These are phyloP conservation scores for Wolfiporia cocos DNA, from an alignment of 1,284 basidiomycete species.

Conservation along the genomic window DNA sequence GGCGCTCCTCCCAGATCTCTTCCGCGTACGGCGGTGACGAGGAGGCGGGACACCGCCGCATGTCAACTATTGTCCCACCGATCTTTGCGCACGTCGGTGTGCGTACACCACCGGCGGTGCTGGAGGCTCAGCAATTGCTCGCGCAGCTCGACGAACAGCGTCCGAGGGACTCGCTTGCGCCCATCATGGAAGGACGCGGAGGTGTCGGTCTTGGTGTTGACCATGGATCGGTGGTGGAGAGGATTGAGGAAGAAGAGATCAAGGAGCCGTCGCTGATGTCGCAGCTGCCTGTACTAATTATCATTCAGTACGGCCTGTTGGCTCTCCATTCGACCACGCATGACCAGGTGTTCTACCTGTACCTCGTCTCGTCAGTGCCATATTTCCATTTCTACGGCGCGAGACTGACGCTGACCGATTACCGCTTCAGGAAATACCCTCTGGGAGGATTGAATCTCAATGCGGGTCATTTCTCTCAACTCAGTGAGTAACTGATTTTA, in stretches of 20 bases:
- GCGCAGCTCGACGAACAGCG: constrained; percentile 33
- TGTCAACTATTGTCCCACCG: constrained; percentile 53
- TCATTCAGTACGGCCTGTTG: constrained; percentile 74
- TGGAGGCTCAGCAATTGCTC: constrained; percentile 59
- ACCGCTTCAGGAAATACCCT: constrained; percentile 51
- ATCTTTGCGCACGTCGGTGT: constrained; percentile 81
- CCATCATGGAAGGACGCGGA: constrained; percentile 44
- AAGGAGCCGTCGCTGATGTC: constrained; percentile 56
- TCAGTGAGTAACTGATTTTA: constrained; percentile 43
- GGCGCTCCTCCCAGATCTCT: constrained; percentile 11
- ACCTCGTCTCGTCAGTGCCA: constrained; percentile 70
- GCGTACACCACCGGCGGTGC: constrained; percentile 60
- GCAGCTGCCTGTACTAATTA: constrained; percentile 64
- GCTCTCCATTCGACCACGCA: constrained; percentile 81
- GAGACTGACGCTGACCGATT: background rate
- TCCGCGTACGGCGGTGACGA: constrained; percentile 7
- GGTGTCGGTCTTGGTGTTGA: background rate
- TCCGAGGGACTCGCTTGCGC: constrained; percentile 35
- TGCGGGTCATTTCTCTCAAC: constrained; percentile 76
- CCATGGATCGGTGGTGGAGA: constrained; percentile 8
- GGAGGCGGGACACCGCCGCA: constrained; percentile 31
- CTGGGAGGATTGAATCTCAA: constrained; percentile 71
- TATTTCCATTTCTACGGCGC: background rate
- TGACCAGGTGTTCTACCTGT: constrained; percentile 79
- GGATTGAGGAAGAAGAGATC: constrained; percentile 24